Conservation (phyloP, 768 basidiomycete species). For the Mycena amicta region DNA sequence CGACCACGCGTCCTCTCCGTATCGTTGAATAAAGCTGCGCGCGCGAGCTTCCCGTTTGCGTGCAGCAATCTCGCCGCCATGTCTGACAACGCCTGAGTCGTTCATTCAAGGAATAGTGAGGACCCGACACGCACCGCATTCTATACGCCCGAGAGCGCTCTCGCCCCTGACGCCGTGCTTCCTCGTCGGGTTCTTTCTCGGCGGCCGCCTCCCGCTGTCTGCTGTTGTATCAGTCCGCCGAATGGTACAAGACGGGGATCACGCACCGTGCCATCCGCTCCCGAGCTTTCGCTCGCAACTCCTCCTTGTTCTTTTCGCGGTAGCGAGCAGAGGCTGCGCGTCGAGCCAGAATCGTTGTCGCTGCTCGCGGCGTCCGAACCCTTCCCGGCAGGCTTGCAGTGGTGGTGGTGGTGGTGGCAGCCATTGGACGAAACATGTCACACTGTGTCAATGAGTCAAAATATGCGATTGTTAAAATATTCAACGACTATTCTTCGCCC, state of each 20-base stretch:
- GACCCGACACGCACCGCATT: background rate
- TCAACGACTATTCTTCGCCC: no score
- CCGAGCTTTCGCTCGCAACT: background rate
- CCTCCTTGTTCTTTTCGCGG: background rate
- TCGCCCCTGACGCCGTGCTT: background rate
- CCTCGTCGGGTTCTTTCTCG: no score
- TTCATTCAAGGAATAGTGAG: background rate
- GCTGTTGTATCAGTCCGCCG: no score
- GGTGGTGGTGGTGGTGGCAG: no score
- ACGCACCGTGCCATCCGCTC: background rate
- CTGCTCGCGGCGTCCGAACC: background rate
- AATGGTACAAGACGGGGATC: no score
- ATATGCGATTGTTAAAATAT: no score
- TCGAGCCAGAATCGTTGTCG: background rate
- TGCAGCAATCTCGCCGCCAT: background rate
- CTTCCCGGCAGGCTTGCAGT: background rate
- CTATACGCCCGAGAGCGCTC: background rate
- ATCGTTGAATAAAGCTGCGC: background rate
- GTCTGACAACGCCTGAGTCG: background rate
- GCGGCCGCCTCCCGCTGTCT: no score
- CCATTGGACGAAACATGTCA: no score
- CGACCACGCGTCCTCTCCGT: background rate
- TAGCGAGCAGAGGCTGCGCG: background rate
- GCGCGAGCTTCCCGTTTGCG: background rate
- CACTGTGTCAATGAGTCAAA: no score